A percentile compares a stretch with the other conserved stretches of the same genome.
These are phyloP conservation scores for Aspergillus costaricaensis DNA, from an alignment of 2,329 filamentous ascomycete genomes.

Conservation along the genomic window DNA sequence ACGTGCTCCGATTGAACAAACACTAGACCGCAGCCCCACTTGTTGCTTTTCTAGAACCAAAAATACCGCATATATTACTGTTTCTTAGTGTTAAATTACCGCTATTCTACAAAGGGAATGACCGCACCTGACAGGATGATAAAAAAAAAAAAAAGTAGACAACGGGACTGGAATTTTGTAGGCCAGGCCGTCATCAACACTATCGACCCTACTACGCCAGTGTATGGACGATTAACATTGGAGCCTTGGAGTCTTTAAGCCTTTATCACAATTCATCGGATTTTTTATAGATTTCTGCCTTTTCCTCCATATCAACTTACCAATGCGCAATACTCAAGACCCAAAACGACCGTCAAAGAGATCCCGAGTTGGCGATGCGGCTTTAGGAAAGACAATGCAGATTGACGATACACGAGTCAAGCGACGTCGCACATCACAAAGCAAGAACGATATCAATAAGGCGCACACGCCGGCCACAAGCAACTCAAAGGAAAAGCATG, in stretches of 20 bases:
- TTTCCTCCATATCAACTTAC: slow-evolving; percentile 7
- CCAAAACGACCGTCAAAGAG: slow-evolving; percentile 32
- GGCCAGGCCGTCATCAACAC: not conserved
- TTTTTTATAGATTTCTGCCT: not conserved
- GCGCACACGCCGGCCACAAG: not conserved
- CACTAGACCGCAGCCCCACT: not conserved
- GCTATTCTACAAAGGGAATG: not conserved
- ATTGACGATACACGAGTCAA: slow-evolving; percentile 32
- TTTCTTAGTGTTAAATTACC: not conserved
- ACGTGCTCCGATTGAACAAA: not conserved
- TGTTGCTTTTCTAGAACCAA: not conserved
- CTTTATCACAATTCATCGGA: not conserved
- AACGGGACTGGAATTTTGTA: not conserved
- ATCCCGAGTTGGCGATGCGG: slow-evolving; percentile 32
- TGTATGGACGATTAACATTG: not conserved
- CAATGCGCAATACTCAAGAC: slow-evolving; percentile 22
- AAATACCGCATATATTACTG: not conserved
- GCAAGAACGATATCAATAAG: slow-evolving; percentile 25
- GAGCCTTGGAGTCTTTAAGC: not conserved
- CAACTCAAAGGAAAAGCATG: not conserved
- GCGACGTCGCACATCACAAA: slow-evolving; percentile 33
- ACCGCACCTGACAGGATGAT: not conserved
- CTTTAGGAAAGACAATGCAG: slow-evolving; percentile 24
- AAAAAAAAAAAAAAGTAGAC: slow-evolving; percentile 3
- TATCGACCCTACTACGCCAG: not conserved